Percentiles rank a stretch among this genome's conserved stretches.
Evolutionary conservation across 768 basidiomycete species (phyloP).

Genomic region (Stropharia rugosoannulata): DNA sequence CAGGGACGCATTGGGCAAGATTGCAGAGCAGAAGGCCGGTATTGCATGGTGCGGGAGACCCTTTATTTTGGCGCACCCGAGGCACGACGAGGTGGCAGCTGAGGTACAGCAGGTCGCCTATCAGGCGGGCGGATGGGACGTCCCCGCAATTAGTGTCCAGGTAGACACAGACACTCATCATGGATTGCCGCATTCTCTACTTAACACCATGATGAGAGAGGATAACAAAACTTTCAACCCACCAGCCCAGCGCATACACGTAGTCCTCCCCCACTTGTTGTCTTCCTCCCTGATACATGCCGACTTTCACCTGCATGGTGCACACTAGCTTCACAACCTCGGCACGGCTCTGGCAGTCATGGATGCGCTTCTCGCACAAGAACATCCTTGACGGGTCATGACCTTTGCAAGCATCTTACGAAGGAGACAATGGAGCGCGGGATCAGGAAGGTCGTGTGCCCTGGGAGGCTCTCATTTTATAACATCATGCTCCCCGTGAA

Average conservation of each 20-base stretch:
- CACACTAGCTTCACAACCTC: slow-evolving; percentile 87
- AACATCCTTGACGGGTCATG: neutral
- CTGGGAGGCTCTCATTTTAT: slow-evolving; percentile 81
- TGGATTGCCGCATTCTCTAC: neutral
- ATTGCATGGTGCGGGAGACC: slow-evolving; percentile 66
- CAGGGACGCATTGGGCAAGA: slow-evolving; percentile 70
- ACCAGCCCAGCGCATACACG: neutral
- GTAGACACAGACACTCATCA: slow-evolving; percentile 32
- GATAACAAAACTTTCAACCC: neutral
- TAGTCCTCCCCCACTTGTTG: slow-evolving; percentile 27
- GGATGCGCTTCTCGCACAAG: slow-evolving; percentile 42
- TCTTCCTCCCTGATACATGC: slow-evolving; percentile 46
- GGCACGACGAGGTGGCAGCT: slow-evolving; percentile 41
- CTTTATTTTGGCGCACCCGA: slow-evolving; percentile 69
- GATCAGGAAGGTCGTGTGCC: slow-evolving; percentile 65
- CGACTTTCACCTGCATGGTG: slow-evolving; percentile 68
- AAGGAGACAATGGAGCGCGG: slow-evolving; percentile 54
- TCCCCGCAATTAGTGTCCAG: slow-evolving; percentile 35
- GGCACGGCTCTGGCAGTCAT: slow-evolving; percentile 64
- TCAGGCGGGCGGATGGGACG: slow-evolving; percentile 35
- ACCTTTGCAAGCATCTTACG: slow-evolving; percentile 36
- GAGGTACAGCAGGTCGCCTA: slow-evolving; percentile 44
- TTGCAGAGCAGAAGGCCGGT: slow-evolving; percentile 80
- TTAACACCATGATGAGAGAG: neutral
- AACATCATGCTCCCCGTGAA: slow-evolving; percentile 13